Evolutionary conservation across 2,329 filamentous ascomycete species (phyloP), one percentile per base, ranked within the genome.

Genomic region (Amphichorda felina): DNA sequence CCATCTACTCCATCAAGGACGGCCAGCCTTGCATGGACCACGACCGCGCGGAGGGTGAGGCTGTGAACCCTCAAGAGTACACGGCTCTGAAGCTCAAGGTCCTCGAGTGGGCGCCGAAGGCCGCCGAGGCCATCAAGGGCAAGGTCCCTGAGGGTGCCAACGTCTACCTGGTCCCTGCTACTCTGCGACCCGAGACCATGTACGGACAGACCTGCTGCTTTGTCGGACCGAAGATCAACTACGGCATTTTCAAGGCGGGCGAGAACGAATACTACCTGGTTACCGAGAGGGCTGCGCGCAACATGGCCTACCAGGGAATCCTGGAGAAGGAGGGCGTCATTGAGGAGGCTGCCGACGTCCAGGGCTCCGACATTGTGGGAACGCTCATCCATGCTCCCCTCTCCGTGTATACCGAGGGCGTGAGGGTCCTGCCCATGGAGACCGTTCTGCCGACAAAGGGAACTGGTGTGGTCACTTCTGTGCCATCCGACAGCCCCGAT

Each of bases 171-270:
- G 76, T 96, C 10, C 83, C 91, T 10, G 91, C 91, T 13, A 96
- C 91, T 37, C 72, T 98, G 41, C 74, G 91, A 42, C 86, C 91
- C 3, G 91, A 98, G 68, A 98, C 91, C 25, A 96, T 98, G 89
- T 98, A 96, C 55, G 93, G 93, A 28, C 91, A 96, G 60, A 93
- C 79, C 4, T 93, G 85, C 63, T 94, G 88, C 57, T 98, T 96
- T 48, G 85, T 98, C 33, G 85, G 87, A 4, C 89, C 91, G 8
- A 83, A 82, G 38, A 82, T 96, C 50, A 75, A 70, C 30, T 98
- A 98, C 51, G 89, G 89, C 34, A 64, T 98, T 43, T 95, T 85
- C 70, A 83, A 85, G 58, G 36, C 38, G 13, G 75, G 77, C 37
- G 73, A 72, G 16, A 72, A 82, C 43, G 81, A 76, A 43, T 82